phyloP scores from a whole-genome alignment of 805 yeast genomes.

The Barnettozyma pratensis region DNA sequence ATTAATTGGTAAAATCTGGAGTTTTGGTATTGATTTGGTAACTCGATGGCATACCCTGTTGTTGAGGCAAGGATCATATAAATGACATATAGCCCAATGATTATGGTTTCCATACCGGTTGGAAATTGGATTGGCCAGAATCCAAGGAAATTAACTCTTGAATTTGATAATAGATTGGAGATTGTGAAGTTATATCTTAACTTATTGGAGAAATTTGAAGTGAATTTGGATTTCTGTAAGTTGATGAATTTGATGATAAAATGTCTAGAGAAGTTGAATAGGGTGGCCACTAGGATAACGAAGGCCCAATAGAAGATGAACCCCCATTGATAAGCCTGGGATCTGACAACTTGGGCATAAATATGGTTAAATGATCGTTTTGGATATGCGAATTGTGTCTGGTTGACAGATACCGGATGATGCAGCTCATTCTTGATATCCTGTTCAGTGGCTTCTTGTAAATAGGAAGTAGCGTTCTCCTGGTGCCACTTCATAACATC shows the following conservation, averaged over 20 bases:
- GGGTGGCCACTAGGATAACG: conserved; percentile 28
- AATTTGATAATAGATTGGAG: conserved; percentile 26
- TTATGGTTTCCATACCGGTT: conserved; percentile 25
- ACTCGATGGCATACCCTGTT: conserved; percentile 30
- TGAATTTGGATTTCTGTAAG: conserved; percentile 13
- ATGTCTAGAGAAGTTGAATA: conserved; percentile 25
- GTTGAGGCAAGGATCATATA: conserved; percentile 28
- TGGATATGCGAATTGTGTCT: conserved; percentile 29
- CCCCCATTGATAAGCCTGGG: conserved; percentile 45
- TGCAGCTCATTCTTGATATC: conserved; percentile 23
- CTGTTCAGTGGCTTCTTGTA: conserved; percentile 25
- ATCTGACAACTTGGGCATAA: conserved; percentile 31
- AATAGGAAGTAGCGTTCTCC: conserved; percentile 30
- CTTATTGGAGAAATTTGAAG: conserved; percentile 11
- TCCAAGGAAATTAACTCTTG: conserved; percentile 17
- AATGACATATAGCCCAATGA: conserved; percentile 28
- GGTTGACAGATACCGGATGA: conserved; percentile 31
- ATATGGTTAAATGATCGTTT: conserved; percentile 32
- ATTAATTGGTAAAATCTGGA: conserved; percentile 24
- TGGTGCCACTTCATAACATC: conserved; percentile 30
- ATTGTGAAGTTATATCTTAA: conserved; percentile 22
- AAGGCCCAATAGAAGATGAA: conserved; percentile 36
- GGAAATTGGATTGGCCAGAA: conserved; percentile 29
- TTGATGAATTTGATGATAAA: conserved; percentile 23
- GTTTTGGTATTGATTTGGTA: conserved; percentile 37